phyloP scores from a whole-genome alignment of 2,329 filamentous ascomycete species.

The Nakataea oryzae region DNA sequence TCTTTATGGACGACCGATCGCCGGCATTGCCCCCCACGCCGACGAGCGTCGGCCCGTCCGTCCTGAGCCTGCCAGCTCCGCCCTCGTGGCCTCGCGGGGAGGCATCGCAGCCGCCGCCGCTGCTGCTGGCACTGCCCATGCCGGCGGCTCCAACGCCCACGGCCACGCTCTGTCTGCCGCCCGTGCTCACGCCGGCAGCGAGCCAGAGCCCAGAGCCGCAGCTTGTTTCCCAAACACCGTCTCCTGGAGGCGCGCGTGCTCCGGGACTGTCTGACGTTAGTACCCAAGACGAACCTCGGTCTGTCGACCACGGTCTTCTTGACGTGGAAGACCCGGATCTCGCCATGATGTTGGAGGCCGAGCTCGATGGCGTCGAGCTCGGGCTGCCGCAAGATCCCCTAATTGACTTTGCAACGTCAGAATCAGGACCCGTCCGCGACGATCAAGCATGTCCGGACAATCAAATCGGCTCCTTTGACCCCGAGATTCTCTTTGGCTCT shows the following conservation, averaged over 20 bases:
- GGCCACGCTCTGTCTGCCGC: not conserved
- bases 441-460: constrained; percentile 1
- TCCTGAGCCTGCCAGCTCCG: not conserved
- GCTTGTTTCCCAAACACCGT: not conserved
- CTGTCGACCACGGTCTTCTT: not conserved
- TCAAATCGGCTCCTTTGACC: too few species aligned
- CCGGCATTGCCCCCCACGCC: not conserved
- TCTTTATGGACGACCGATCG: not conserved
- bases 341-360: not conserved
- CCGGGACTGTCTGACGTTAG: constrained; percentile 2
- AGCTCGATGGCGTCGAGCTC: not conserved
- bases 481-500: not conserved
- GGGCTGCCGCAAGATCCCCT: not conserved
- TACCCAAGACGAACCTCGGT: constrained; percentile 1
- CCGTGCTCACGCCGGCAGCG: not conserved
- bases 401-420: constrained; percentile 1
- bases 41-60: not conserved
- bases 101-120: not conserved
- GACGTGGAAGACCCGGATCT: not conserved
- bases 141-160: not conserved
- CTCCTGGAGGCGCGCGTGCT: constrained; percentile 1
- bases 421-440: constrained; percentile 1
- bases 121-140: not conserved
- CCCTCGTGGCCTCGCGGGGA: not conserved
- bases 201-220: not conserved